Base-by-base conservation (phyloP, 768 basidiomycete genomes). In the Hygrophorus russula region DNA sequence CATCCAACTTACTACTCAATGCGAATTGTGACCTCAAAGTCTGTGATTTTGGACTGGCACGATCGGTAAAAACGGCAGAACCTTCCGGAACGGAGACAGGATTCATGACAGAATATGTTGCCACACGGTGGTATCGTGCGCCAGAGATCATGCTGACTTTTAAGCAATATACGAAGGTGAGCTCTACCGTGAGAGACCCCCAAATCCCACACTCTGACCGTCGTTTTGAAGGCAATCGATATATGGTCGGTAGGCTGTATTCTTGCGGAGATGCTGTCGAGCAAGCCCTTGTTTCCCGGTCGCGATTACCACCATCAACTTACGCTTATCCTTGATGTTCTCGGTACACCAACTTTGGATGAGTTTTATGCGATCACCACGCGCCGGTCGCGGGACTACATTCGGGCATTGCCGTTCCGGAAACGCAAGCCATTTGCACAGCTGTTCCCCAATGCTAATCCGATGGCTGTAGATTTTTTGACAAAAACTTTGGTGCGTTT, bases 111-210 rank as follows among this genome's bases (percentile, higher is more conserved):
- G 88, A 91, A 78, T 94, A 93, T 56, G 96, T 99, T 39, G 94
- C 96, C 2, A 98, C 96, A 18, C 73, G 96, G 53, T 99, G 96
- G 96, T 99, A 98, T 58, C 80, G 96, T 30, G 96, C 96, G 0
- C 96, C 96, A 0, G 96, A 99, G 61, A 93, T 99, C 66, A 99
- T 99, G 96, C 73, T 99, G 41, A 96, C 92, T 8, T 98, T 97
- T 73, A 94, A 96, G 59, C 86, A 96, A 60, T 99, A 99, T 66
- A 94, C 93, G 41, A 92, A 92, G 67, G 84, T 77, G 45, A 43
- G 62, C 47, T 11, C 18, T 27, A 11, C 28, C 65, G 60, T 61
- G 36, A 33, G 27, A 41, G 17, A 8, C 47, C 35, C 64, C 37
- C 18, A 18, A 35, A 36, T 17, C 13, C 18, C 30, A 8, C 39